phyloP scores from a whole-genome alignment of 768 basidiomycete genomes.

The Boletus rufocinnamomeus region DNA sequence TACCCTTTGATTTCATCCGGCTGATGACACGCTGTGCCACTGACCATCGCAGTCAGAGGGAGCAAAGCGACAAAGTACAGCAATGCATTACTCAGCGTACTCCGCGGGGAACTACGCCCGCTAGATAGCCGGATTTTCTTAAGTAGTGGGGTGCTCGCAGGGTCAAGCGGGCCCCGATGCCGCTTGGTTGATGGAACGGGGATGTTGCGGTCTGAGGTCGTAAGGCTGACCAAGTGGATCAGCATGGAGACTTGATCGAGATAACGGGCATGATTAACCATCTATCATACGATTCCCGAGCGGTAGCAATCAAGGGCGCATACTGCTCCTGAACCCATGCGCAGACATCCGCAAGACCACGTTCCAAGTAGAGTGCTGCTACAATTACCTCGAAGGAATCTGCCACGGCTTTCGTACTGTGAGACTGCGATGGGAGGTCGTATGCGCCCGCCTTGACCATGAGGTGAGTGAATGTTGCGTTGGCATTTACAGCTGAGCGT shows the following conservation, averaged over 20 bases:
- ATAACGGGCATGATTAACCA: constrained; percentile 20
- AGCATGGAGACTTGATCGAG: not conserved
- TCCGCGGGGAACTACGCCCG: constrained; percentile 16
- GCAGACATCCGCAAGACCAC: constrained; percentile 39
- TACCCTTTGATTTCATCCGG: constrained; percentile 31
- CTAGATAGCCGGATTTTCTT: constrained; percentile 27
- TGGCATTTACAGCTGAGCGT: constrained; percentile 32
- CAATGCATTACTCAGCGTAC: constrained; percentile 23
- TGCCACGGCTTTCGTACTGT: constrained; percentile 41
- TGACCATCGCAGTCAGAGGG: constrained; percentile 14
- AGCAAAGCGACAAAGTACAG: not conserved
- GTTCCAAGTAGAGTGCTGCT: constrained; percentile 44
- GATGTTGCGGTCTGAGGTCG: constrained; percentile 2
- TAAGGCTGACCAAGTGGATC: constrained; percentile 17
- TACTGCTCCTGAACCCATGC: constrained; percentile 43
- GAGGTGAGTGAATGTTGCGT: constrained; percentile 41
- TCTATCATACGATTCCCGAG: constrained; percentile 30
- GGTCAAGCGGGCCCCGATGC: not conserved
- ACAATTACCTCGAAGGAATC: constrained; percentile 51
- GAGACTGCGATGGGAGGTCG: constrained; percentile 22
- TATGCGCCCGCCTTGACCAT: constrained; percentile 39
- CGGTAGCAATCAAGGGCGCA: constrained; percentile 38
- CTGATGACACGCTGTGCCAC: constrained; percentile 32
- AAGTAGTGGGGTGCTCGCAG: constrained; percentile 8
- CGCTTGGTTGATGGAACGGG: constrained; percentile 19